phyloP scores from a whole-genome alignment of 2,329 filamentous ascomycete species.

The Nakataea oryzae region DNA sequence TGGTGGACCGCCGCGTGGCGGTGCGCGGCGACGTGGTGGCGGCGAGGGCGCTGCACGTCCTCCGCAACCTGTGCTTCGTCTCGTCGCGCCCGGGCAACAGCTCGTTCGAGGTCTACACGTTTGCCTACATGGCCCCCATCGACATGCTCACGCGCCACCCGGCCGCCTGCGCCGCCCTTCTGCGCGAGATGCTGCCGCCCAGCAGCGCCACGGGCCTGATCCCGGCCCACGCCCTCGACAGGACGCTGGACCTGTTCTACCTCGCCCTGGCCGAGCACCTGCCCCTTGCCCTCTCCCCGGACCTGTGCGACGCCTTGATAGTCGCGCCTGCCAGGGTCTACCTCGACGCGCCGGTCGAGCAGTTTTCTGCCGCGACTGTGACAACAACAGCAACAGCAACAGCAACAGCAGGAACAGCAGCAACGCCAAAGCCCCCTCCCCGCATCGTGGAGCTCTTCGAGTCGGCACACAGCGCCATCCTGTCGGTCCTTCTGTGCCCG shows the following conservation, averaged over 20 bases:
- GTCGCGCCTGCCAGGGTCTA: slow-evolving; percentile 67
- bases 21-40: slow-evolving; percentile 35
- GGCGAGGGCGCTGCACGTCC: slow-evolving; percentile 58
- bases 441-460: slow-evolving; percentile 61
- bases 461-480: slow-evolving; percentile 71
- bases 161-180: slow-evolving; percentile 52
- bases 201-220: slow-evolving; percentile 35
- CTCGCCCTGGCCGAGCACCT: slow-evolving; percentile 81
- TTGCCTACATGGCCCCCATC: slow-evolving; percentile 72
- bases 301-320: slow-evolving; percentile 61
- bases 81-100: slow-evolving; percentile 62
- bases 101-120: slow-evolving; percentile 74
- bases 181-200: slow-evolving; percentile 46
- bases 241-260: slow-evolving; percentile 66
- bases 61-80: slow-evolving; percentile 75
- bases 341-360: slow-evolving; percentile 38
- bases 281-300: slow-evolving; percentile 55
- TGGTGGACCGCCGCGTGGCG: slow-evolving; percentile 36
- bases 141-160: slow-evolving; percentile 71
- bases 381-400: too few relatives aligned
- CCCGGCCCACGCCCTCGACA: slow-evolving; percentile 54
- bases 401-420: too few relatives aligned
- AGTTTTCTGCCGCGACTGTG: too few relatives aligned
- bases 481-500: slow-evolving; percentile 72
- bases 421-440: slow-evolving; percentile 22